Evolutionary conservation across 1,139 yeast species (phyloP).

Genomic region (Yamadazyma songkhlaensis): DNA sequence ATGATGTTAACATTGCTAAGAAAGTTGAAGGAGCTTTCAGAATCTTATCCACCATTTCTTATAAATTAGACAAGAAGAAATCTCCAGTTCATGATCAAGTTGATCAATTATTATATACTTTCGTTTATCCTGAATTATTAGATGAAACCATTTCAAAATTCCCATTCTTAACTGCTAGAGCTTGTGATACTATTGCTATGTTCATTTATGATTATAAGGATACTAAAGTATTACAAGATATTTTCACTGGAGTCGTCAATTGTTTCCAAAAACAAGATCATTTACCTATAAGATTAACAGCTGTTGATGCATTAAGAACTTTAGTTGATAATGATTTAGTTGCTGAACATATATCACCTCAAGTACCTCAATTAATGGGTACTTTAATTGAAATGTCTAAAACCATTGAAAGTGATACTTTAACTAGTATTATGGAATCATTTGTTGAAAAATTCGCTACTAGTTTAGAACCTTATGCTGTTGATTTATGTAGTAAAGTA

Average conservation of each 20-base stretch:
- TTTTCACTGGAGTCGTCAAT: slow-evolving; percentile 42
- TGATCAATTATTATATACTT: slow-evolving; percentile 42
- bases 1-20: slow-evolving; percentile 32
- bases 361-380: slow-evolving; percentile 53
- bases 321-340: slow-evolving; percentile 48
- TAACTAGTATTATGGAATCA: slow-evolving; percentile 55
- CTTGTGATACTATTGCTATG: slow-evolving; percentile 54
- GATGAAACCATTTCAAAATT: slow-evolving; percentile 26
- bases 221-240: slow-evolving; percentile 36
- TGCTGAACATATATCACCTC: slow-evolving; percentile 44
- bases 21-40: slow-evolving; percentile 52
- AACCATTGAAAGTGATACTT: slow-evolving; percentile 50
- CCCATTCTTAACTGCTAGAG: slow-evolving; percentile 55
- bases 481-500: slow-evolving; percentile 46
- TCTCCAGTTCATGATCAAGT: slow-evolving; percentile 48
- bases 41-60: slow-evolving; percentile 44
- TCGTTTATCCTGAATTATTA: slow-evolving; percentile 46
- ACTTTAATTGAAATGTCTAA: slow-evolving; percentile 50
- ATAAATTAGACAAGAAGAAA: slow-evolving; percentile 34
- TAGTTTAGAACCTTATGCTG: slow-evolving; percentile 55
- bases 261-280: slow-evolving; percentile 45
- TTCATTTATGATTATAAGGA: slow-evolving; percentile 41
- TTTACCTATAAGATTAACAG: slow-evolving; percentile 50
- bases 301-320: slow-evolving; percentile 53
- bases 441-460: slow-evolving; percentile 53